These are phyloP conservation scores for Sporisorium sorghi DNA, from an alignment of 1,284 basidiomycete genomes.

Conservation along the genomic window DNA sequence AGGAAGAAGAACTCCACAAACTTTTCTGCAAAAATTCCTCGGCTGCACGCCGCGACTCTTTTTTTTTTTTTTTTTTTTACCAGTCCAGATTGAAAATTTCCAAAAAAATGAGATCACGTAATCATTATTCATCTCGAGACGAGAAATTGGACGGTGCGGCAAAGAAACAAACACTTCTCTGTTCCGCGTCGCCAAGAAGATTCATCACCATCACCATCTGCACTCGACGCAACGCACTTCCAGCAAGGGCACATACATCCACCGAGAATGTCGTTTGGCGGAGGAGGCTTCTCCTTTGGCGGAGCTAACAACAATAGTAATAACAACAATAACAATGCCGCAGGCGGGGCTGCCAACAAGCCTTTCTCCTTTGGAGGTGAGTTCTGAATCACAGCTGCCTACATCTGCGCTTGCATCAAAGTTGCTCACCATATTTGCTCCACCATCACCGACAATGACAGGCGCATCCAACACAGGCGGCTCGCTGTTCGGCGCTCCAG, in stretches of 20 bases:
- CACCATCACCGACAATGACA: background rate
- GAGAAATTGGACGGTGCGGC: slow-evolving; percentile 14
- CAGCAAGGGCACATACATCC: background rate
- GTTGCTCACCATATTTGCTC: background rate
- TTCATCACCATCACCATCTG: background rate
- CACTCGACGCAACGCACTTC: background rate
- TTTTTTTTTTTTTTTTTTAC: too few relatives aligned
- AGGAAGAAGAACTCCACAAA: slow-evolving; percentile 7
- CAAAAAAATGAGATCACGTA: slow-evolving; percentile 31
- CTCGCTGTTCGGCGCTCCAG: slow-evolving; percentile 36
- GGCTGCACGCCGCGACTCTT: slow-evolving; percentile 11
- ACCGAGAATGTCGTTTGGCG: slow-evolving; percentile 50
- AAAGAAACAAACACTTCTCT: slow-evolving; percentile 4
- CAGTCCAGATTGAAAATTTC: slow-evolving; percentile 13
- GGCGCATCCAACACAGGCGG: slow-evolving; percentile 30
- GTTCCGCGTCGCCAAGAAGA: slow-evolving; percentile 35
- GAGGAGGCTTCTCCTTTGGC: slow-evolving; percentile 53
- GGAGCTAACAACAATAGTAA: slow-evolving; percentile 26
- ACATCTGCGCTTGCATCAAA: background rate
- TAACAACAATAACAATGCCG: slow-evolving; percentile 33
- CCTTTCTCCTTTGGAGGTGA: slow-evolving; percentile 51
- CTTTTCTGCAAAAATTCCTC: background rate
- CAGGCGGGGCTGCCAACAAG: slow-evolving; percentile 28
- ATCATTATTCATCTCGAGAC: slow-evolving; percentile 29
- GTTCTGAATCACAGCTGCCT: background rate